Base-by-base conservation (phyloP, 2,329 filamentous ascomycete species). In the Colletotrichum endophyticum region DNA sequence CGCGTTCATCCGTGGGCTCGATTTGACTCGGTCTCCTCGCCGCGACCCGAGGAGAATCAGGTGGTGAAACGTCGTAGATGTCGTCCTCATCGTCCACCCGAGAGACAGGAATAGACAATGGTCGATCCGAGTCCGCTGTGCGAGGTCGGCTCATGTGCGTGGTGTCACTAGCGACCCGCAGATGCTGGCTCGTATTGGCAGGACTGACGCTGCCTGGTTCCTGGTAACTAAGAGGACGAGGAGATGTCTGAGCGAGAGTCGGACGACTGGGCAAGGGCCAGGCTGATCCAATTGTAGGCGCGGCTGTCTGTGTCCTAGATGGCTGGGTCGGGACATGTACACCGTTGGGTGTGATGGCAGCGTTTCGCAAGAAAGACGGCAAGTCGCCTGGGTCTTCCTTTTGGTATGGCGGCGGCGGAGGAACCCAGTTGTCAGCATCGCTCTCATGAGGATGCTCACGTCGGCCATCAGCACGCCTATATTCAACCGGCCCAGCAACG, bases 361-460 rank as follows among this genome's bases (percentile, higher is more conserved):
- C 84, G 69, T 90, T 88, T 34, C 91, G 89, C 78, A 92, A 79
- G 77, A 92, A 92, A 4, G 86, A 88, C 2, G 91, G 91, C 72
- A 91, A 78, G 79, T 91, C 90, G 12, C 87, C 88, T 1, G 91
- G 90, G 64, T 92, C 90, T 1, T 94, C 92, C 71, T 91, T 91
- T 56, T 92, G 91, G 80, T 98, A 98, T 1, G 95, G 95, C 5
- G 95, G 95, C 11, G 95, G 95, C 7, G 95, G 95, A 7, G 95
- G 94, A 6, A 96, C 94, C 95, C 95, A 98, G 80, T 96, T 95
- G 80, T 97, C 95, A 6, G 95, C 95, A 82, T 97, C 95, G 78
- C 95, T 96, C 84, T 97, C 95, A 83, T 97, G 95, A 6, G 95
- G 95, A 79, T 95, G 90, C 80, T 96, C 94, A 57, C 91, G 88